phyloP scores from a whole-genome alignment of 768 basidiomycete genomes.

The Gyrodon lividus region DNA sequence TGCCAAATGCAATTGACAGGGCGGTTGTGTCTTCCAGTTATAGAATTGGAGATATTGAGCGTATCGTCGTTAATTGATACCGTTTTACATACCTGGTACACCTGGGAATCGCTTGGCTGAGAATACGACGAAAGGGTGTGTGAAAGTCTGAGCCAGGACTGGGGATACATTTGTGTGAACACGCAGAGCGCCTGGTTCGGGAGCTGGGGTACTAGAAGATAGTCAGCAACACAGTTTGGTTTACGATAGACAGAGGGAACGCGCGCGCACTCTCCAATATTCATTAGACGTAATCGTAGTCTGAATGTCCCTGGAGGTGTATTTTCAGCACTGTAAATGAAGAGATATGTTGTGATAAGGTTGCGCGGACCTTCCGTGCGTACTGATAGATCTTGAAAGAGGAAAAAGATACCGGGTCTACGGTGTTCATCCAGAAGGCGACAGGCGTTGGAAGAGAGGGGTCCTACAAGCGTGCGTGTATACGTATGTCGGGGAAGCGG shows the following conservation, averaged over 20 bases:
- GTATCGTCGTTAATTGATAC: constrained; percentile 10
- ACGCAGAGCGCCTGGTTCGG: constrained; percentile 61
- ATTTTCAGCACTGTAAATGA: constrained; percentile 23
- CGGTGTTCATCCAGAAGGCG: constrained; percentile 83
- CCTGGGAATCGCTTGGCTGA: constrained; percentile 95
- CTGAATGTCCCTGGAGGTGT: constrained; percentile 69
- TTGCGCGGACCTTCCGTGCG: constrained; percentile 76
- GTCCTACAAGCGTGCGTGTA: constrained; percentile 88
- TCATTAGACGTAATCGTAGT: constrained; percentile 83
- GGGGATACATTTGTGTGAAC: constrained; percentile 71
- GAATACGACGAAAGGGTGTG: constrained; percentile 81
- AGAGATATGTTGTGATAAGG: constrained; percentile 24
- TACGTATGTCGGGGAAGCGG: constrained; percentile 68
- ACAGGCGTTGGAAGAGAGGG: constrained; percentile 83
- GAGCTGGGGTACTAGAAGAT: constrained; percentile 61
- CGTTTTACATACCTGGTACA: constrained; percentile 67
- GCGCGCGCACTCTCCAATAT: constrained; percentile 83
- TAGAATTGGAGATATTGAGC: constrained; percentile 19
- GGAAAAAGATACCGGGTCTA: constrained; percentile 87
- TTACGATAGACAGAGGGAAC: constrained; percentile 15
- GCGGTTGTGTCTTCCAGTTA: constrained; percentile 72
- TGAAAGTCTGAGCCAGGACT: constrained; percentile 81
- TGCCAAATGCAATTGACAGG: constrained; percentile 83
- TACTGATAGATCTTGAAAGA: constrained; percentile 92
- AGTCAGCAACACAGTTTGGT: constrained; percentile 17